phyloP scores from a whole-genome alignment of 805 yeast species.

The Starmerella sp. region DNA sequence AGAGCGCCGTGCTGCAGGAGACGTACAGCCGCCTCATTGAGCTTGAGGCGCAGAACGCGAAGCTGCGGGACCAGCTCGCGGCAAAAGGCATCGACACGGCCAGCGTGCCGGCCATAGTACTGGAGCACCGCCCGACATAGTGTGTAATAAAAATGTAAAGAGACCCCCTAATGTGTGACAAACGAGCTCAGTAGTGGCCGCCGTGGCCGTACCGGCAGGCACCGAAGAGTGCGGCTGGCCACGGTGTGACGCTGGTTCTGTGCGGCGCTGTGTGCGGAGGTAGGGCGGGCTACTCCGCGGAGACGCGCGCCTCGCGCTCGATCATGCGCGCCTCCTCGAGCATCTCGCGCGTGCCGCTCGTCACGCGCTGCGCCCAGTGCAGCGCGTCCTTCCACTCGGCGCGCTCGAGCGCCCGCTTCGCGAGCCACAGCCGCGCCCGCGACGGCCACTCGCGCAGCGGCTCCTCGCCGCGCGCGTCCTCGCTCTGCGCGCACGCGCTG shows the following conservation, averaged over 20 bases:
- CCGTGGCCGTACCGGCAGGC: too few relatives aligned
- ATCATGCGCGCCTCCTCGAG: slow-evolving; percentile 81
- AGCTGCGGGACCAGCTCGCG: slow-evolving; percentile 20
- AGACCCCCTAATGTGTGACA: too few relatives aligned
- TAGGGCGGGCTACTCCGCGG: not conserved
- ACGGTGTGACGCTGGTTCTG: too few relatives aligned
- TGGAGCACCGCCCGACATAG: not conserved
- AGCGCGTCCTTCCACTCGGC: slow-evolving; percentile 58
- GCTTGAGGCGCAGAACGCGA: slow-evolving; percentile 23
- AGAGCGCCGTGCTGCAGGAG: slow-evolving; percentile 23
- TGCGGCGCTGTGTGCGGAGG: too few relatives aligned
- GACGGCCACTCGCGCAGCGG: slow-evolving; percentile 25
- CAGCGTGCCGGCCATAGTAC: slow-evolving; percentile 4
- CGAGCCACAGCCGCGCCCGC: slow-evolving; percentile 79
- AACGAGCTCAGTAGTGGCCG: too few relatives aligned
- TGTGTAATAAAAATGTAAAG: not conserved
- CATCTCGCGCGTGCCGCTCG: slow-evolving; percentile 33
- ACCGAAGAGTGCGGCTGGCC: too few relatives aligned
- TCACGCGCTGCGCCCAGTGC: slow-evolving; percentile 58
- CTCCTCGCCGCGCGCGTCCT: slow-evolving; percentile 34
- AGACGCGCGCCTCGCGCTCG: slow-evolving; percentile 51
- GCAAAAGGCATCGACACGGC: slow-evolving; percentile 18
- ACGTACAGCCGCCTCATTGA: slow-evolving; percentile 23
- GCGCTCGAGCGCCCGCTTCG: slow-evolving; percentile 48
- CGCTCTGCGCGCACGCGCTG: slow-evolving; percentile 53